Evolutionary conservation across 1,284 basidiomycete species (phyloP).

Genomic region (Sporisorium iseilematis-ciliati): DNA sequence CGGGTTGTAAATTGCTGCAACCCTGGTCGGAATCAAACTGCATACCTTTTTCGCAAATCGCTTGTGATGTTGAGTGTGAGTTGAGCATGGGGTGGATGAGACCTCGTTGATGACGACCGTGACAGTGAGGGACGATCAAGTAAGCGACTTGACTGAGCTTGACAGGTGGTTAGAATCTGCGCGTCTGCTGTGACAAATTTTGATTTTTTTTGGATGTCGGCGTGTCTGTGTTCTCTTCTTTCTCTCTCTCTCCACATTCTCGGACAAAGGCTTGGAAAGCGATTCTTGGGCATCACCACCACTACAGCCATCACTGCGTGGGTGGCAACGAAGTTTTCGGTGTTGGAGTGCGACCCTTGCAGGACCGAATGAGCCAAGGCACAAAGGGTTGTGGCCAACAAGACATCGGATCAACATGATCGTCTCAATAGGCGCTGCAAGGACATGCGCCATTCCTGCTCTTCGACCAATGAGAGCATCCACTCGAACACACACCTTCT

Average conservation of each 20-base stretch:
- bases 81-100: background rate
- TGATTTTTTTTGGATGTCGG: slow-evolving; percentile 9
- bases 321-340: background rate
- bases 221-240: background rate
- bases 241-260: slow-evolving; percentile 14
- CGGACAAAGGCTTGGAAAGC: background rate
- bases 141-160: slow-evolving; percentile 5
- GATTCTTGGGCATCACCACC: background rate
- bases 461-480: background rate
- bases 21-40: background rate
- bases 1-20: background rate
- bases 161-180: slow-evolving; percentile 12
- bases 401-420: background rate
- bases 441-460: background rate
- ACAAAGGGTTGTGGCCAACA: no score
- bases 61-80: background rate
- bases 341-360: background rate
- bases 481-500: background rate
- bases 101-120: background rate
- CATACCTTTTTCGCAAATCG: background rate
- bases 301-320: background rate
- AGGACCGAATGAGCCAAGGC: no score
- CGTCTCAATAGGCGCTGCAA: background rate
- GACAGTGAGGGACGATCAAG: no score
- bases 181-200: background rate